Percentiles rank a stretch among this genome's conserved stretches.
Evolutionary conservation across 768 basidiomycete genomes (phyloP).

Genomic region (Boletus rufocinnamomeus): DNA sequence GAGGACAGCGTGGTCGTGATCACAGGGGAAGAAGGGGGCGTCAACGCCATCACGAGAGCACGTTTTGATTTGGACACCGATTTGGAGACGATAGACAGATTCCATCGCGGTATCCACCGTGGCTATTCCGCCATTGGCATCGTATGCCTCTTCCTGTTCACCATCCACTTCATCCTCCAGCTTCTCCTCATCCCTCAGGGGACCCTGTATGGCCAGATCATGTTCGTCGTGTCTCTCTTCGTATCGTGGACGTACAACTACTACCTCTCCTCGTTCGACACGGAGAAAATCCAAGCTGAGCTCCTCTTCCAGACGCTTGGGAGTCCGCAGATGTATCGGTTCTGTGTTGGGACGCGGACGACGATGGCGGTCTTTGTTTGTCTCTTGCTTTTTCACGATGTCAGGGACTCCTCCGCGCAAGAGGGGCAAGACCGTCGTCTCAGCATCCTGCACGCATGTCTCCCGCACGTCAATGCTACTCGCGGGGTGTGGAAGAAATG

Average conservation of each 20-base stretch:
- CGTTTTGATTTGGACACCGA: slow-evolving; percentile 25
- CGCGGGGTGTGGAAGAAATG: slow-evolving; percentile 24
- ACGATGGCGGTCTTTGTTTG: slow-evolving; percentile 24
- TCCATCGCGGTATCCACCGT: slow-evolving; percentile 1
- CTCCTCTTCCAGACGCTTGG: slow-evolving; percentile 19
- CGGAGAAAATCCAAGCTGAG: slow-evolving; percentile 25
- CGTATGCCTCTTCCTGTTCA: slow-evolving; percentile 29
- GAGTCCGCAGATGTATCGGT: slow-evolving; percentile 16
- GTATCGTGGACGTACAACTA: slow-evolving; percentile 36
- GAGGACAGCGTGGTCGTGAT: slow-evolving; percentile 25
- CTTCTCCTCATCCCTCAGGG: slow-evolving; percentile 37
- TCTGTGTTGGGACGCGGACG: slow-evolving; percentile 18
- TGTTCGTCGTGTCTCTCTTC: slow-evolving; percentile 33
- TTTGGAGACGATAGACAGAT: neutral
- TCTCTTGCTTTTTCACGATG: slow-evolving; percentile 20
- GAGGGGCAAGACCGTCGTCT: slow-evolving; percentile 22
- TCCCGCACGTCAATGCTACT: slow-evolving; percentile 16
- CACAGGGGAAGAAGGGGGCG: slow-evolving; percentile 26
- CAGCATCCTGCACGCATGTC: slow-evolving; percentile 18
- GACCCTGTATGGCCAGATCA: slow-evolving; percentile 35
- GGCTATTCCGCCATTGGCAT: slow-evolving; percentile 13
- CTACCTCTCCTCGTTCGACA: slow-evolving; percentile 36
- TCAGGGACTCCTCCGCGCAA: slow-evolving; percentile 7
- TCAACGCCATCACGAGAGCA: slow-evolving; percentile 31
- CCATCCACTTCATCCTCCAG: slow-evolving; percentile 33